Evolutionary conservation across 2,329 filamentous ascomycete species (phyloP), one percentile per base, ranked within the genome.

Genomic region (Escovopsis sp.): DNA sequence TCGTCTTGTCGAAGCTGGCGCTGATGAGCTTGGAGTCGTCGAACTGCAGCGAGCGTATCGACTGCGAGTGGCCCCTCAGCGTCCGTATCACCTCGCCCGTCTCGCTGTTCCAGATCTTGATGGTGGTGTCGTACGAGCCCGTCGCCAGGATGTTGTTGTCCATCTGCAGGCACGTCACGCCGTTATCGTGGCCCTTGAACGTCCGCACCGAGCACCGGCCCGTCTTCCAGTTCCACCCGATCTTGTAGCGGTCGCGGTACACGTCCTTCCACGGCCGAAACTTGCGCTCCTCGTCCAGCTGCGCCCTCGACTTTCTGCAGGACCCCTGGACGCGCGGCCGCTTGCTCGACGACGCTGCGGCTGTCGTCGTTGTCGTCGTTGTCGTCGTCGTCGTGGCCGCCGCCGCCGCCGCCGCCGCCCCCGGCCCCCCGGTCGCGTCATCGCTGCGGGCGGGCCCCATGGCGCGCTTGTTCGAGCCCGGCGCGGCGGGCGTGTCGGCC

Each of bases 161-260:
- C 47, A 98, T 68, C 45, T 67, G 64, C 8, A 68, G 55, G 39
- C 65, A 68, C 3, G 64, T 67, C 34, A 68, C 58, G 34, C 89
- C 89, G 57, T 95, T 95, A 10, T 76, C 80, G 60, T 96, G 70
- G 2, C 88, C 89, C 51, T 80, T 81, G 60, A 98, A 86, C 11
- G 83, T 77, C 56, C 82, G 87, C 51, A 85, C 82, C 6, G 80
- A 80, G 63, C 82, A 96, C 33, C 89, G 79, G 4, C 91, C 89
- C 49, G 94, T 87, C 59, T 94, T 94, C 91, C 91, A 98, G 59
- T 96, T 96, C 46, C 82, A 91, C 41, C 91, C 89, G 39, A 98
- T 87, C 59, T 89, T 91, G 70, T 89, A 96, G 12, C 85, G 77
- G 59, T 95, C 89, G 49, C 86, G 84, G 66, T 98, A 98, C 1